These are phyloP conservation scores for Parmelia sp. DNA, from an alignment of 495 filamentous ascomycete genomes.

Conservation along the genomic window DNA sequence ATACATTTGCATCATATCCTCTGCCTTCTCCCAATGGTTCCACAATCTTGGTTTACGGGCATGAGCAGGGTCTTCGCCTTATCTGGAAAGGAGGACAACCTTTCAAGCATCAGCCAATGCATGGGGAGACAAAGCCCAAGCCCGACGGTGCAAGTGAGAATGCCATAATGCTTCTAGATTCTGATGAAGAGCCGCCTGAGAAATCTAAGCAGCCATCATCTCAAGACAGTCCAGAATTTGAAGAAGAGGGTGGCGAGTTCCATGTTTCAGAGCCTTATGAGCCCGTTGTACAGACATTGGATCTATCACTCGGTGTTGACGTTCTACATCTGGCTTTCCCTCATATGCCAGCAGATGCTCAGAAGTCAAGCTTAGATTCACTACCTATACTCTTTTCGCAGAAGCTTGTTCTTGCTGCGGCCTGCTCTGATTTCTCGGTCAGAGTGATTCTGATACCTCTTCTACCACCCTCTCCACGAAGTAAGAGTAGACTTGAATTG, in stretches of 20 bases:
- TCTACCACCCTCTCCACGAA: conserved; percentile 57
- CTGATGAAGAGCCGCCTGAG: conserved; percentile 60
- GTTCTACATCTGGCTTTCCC: conserved; percentile 56
- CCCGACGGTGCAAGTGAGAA: conserved; percentile 41
- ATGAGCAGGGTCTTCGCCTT: conserved; percentile 69
- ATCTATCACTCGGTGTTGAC: conserved; percentile 59
- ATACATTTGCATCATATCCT: conserved; percentile 69
- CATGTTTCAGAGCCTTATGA: conserved; percentile 47
- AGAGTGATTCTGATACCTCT: conserved; percentile 68
- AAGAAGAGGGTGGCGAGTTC: conserved; percentile 53
- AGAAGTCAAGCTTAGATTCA: conserved; percentile 45
- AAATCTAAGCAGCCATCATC: conserved; percentile 40
- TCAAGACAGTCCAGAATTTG: conserved; percentile 46
- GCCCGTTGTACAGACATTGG: conserved; percentile 57
- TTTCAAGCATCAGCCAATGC: conserved; percentile 44
- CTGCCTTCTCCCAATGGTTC: conserved; percentile 75
- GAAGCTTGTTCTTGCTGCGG: conserved; percentile 62
- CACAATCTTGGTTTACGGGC: conserved; percentile 73
- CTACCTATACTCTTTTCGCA: conserved; percentile 54
- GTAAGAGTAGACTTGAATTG: conserved; percentile 31
- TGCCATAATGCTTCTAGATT: conserved; percentile 70
- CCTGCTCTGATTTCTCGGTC: conserved; percentile 63
- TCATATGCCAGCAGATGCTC: conserved; percentile 43
- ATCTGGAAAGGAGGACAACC: conserved; percentile 73
- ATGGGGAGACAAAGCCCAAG: conserved; percentile 30